Percentiles rank a stretch among this genome's conserved stretches.
Evolutionary conservation across 176 grass and related monocot genomes (phyloP).

Genomic region (Paspalum notatum): DNA sequence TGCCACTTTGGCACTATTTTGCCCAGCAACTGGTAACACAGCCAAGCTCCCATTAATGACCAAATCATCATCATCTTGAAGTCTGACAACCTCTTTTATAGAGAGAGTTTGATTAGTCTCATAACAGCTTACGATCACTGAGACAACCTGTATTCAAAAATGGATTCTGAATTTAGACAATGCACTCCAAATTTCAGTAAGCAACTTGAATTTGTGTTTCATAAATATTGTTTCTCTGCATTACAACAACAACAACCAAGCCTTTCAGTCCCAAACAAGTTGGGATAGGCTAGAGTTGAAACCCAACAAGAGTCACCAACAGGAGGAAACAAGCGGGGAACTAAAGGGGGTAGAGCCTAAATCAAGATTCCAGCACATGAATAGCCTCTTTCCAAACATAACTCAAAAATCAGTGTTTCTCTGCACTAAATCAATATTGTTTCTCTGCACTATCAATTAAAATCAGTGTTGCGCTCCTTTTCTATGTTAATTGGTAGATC

Average conservation of each 20-base stretch:
- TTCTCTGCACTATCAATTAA: constrained; percentile 20
- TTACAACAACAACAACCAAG: too few relatives aligned
- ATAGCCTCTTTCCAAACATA: too few relatives aligned
- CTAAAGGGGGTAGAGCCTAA: too few relatives aligned
- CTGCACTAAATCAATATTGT: too few relatives aligned
- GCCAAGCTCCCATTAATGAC: constrained; percentile 48
- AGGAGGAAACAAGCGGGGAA: too few relatives aligned
- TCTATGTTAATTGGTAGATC: not conserved
- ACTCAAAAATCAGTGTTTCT: too few relatives aligned
- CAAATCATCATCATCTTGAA: constrained; percentile 63
- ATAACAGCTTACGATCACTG: constrained; percentile 66
- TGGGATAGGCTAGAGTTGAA: too few relatives aligned
- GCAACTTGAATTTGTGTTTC: constrained; percentile 19
- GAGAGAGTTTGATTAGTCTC: constrained; percentile 60
- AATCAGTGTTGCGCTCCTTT: not conserved
- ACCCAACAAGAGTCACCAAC: too few relatives aligned
- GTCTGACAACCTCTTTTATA: constrained; percentile 61
- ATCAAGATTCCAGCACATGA: too few relatives aligned
- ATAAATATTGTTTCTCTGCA: constrained; percentile 24
- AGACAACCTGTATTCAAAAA: constrained; percentile 63
- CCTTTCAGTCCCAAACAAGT: too few relatives aligned
- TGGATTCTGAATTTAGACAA: constrained; percentile 36
- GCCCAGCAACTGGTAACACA: constrained; percentile 41
- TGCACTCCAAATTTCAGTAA: not conserved
- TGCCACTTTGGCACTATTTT: constrained; percentile 55